These are phyloP conservation scores for Starmerella stigmatis DNA, from an alignment of 805 yeast genomes.

Conservation along the genomic window DNA sequence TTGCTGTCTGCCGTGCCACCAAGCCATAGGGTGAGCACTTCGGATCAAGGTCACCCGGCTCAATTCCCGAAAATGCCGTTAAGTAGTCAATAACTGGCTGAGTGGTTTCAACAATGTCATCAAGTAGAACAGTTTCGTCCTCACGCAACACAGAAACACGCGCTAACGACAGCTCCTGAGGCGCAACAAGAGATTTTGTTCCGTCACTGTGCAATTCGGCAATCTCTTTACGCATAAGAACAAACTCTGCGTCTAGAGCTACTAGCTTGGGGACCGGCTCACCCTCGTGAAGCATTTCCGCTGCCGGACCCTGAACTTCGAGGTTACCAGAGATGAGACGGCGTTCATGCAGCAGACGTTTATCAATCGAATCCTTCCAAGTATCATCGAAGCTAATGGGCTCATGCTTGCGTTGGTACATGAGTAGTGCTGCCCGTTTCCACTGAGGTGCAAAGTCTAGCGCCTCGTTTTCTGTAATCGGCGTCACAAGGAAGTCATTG, in stretches of 20 bases:
- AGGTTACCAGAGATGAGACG: constrained; percentile 60
- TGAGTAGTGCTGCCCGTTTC: constrained; percentile 53
- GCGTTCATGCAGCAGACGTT: constrained; percentile 59
- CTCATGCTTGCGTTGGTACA: constrained; percentile 17
- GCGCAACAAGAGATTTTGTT: constrained; percentile 53
- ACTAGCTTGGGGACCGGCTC: constrained; percentile 65
- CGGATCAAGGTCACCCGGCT: constrained; percentile 80
- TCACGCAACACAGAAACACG: constrained; percentile 71
- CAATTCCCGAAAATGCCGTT: constrained; percentile 89
- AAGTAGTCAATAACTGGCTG: constrained; percentile 65
- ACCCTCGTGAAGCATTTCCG: constrained; percentile 54
- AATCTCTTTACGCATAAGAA: constrained; percentile 64
- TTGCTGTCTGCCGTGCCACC: constrained; percentile 72
- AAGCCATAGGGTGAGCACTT: constrained; percentile 51
- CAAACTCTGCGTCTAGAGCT: constrained; percentile 97
- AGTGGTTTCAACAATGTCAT: constrained; percentile 75
- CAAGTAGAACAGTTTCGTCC: constrained; percentile 46
- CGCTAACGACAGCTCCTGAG: constrained; percentile 69
- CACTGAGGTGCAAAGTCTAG: constrained; percentile 60
- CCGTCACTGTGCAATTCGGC: constrained; percentile 72
- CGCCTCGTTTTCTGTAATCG: constrained; percentile 66
- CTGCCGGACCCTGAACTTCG: constrained; percentile 31
- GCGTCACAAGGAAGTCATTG: constrained; percentile 81
- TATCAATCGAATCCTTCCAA: constrained; percentile 47
- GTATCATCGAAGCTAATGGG: constrained; percentile 35